A percentile compares a stretch with the other conserved stretches of the same genome.
Conservation (phyloP, 371 early-diverging fungal genomes). For the Mortierella sp. region DNA sequence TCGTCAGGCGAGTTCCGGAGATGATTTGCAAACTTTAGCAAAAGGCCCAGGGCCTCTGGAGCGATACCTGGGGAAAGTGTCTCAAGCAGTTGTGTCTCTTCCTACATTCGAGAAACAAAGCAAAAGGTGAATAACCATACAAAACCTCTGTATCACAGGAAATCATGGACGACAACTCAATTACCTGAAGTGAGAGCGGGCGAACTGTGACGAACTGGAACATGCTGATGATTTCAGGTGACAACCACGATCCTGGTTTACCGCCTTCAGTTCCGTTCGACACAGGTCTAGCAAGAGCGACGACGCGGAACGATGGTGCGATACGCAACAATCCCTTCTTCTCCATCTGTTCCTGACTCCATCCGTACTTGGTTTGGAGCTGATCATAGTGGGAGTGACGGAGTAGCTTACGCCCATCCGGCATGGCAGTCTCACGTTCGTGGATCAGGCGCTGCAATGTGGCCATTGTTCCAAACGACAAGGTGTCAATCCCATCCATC, state of each 20-base stretch:
- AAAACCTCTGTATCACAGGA: no score
- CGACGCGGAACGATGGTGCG: conserved; percentile 82
- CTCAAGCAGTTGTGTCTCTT: conserved; percentile 70
- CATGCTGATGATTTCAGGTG: conserved; percentile 77
- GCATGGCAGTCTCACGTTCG: conserved; percentile 80
- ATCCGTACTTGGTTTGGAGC: conserved; percentile 61
- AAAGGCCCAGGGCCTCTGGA: conserved; percentile 60
- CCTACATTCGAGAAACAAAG: no score
- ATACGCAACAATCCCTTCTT: conserved; percentile 68
- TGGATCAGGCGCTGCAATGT: conserved; percentile 74
- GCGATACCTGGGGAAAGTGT: conserved; percentile 74
- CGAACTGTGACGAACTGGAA: conserved; percentile 81
- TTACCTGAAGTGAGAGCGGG: conserved; percentile 67
- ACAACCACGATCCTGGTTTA: conserved; percentile 74
- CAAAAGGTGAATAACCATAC: no score
- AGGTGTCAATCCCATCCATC: conserved; percentile 80
- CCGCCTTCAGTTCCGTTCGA: conserved; percentile 56
- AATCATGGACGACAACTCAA: no score
- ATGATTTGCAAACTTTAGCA: conserved; percentile 72
- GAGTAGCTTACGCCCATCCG: conserved; percentile 76
- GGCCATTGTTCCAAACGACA: conserved; percentile 78
- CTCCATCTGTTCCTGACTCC: conserved; percentile 60
- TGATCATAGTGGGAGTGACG: conserved; percentile 65
- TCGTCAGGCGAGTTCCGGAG: conserved; percentile 77
- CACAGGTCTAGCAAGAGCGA: conserved; percentile 75